phyloP scores from a whole-genome alignment of 805 yeast species.

The Candida pini region DNA sequence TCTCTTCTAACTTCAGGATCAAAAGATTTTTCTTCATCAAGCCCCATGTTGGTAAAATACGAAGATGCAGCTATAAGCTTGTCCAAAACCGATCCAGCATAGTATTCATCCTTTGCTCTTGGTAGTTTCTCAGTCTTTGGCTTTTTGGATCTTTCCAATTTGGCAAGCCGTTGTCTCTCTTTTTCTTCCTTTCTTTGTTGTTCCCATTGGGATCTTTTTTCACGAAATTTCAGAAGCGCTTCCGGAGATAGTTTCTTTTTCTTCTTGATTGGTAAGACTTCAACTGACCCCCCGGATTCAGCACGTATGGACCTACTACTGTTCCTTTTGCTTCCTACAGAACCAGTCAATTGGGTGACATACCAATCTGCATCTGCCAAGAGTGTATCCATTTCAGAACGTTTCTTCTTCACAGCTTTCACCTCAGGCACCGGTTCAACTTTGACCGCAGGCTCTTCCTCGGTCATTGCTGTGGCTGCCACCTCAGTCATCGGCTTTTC shows the following conservation, averaged over 20 bases:
- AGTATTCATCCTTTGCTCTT: slow-evolving; percentile 8
- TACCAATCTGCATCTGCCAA: slow-evolving; percentile 27
- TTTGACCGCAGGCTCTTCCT: background rate
- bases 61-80: slow-evolving; percentile 21
- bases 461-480: background rate
- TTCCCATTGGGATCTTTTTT: background rate
- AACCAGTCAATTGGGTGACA: slow-evolving; percentile 10
- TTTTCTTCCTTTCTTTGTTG: background rate
- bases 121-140: background rate
- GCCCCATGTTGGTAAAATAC: slow-evolving; percentile 21
- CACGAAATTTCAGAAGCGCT: too few relatives aligned
- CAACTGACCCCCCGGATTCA: too few relatives aligned
- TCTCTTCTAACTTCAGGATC: slow-evolving; percentile 5
- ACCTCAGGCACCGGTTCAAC: background rate
- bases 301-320: too few relatives aligned
- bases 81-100: slow-evolving; percentile 15
- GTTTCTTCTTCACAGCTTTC: background rate
- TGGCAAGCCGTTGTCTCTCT: background rate
- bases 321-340: slow-evolving; percentile 5
- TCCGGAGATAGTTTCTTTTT: slow-evolving; percentile 6
- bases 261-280: slow-evolving; percentile 6
- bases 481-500: background rate
- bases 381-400: slow-evolving; percentile 8
- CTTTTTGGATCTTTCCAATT: background rate
- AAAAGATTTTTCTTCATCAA: slow-evolving; percentile 1